phyloP scores from a whole-genome alignment of 371 early-diverging fungal species.

The Mucor piriformis region DNA sequence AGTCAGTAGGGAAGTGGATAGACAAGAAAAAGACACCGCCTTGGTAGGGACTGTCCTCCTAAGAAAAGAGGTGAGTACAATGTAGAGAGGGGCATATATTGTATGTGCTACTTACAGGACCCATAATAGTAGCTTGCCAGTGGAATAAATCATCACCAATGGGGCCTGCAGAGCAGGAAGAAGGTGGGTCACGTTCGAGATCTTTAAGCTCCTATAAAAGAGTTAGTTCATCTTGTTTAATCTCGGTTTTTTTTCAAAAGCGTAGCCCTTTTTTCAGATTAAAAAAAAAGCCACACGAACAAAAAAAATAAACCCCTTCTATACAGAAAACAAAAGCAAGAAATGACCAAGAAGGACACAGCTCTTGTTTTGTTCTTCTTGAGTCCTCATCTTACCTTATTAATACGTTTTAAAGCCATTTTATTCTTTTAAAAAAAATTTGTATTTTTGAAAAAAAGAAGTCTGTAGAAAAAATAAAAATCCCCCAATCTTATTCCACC shows the following conservation, averaged over 20 bases:
- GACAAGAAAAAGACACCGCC: slow-evolving; percentile 97
- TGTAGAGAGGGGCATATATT: no score
- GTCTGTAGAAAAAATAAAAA: slow-evolving; percentile 7
- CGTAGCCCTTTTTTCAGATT: neutral
- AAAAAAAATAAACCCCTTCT: neutral
- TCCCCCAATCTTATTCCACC: neutral
- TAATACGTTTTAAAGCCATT: slow-evolving; percentile 31
- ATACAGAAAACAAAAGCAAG: neutral
- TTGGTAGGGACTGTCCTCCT: slow-evolving; percentile 73
- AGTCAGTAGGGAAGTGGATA: slow-evolving; percentile 98
- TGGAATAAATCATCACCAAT: slow-evolving; percentile 88
- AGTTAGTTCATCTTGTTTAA: neutral
- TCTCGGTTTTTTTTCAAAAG: no score
- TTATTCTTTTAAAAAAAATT: slow-evolving; percentile 7
- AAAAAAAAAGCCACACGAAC: neutral
- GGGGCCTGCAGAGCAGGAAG: slow-evolving; percentile 94
- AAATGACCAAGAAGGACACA: neutral
- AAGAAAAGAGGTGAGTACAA: neutral
- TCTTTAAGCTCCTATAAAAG: slow-evolving; percentile 87
- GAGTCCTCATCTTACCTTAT: slow-evolving; percentile 12
- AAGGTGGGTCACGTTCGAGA: slow-evolving; percentile 94
- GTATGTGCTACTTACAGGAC: slow-evolving; percentile 69
- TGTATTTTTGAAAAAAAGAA: slow-evolving; percentile 8
- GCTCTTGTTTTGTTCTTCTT: neutral
- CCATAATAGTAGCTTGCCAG: slow-evolving; percentile 98